Conservation (phyloP, 2,329 filamentous ascomycete genomes). For the Apiospora marii region DNA sequence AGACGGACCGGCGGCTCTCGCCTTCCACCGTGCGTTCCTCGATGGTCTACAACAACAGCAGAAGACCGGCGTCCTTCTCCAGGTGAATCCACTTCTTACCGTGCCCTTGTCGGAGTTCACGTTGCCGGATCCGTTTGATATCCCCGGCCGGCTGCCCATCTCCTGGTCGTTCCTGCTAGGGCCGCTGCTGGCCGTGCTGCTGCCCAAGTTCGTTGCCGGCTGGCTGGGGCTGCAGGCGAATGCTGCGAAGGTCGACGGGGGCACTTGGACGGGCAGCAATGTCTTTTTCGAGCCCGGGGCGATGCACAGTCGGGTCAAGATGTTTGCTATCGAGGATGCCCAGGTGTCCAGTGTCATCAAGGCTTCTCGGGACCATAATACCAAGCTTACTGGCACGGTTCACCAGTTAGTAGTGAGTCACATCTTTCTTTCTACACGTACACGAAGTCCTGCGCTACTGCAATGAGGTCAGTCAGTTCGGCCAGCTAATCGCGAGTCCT, state of each 20-base stretch:
- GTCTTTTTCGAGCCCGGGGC: slow-evolving; percentile 38
- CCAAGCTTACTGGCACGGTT: slow-evolving; percentile 51
- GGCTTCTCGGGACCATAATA: slow-evolving; percentile 41
- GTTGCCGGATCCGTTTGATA: slow-evolving; percentile 48
- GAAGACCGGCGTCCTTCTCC: neutral
- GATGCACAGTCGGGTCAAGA: slow-evolving; percentile 41
- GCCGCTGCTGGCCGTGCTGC: slow-evolving; percentile 46
- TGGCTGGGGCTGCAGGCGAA: slow-evolving; percentile 44
- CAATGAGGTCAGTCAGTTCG: neutral
- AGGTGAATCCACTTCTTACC: slow-evolving; percentile 14
- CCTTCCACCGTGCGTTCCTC: slow-evolving; percentile 52
- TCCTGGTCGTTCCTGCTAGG: slow-evolving; percentile 53
- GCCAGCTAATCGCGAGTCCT: neutral
- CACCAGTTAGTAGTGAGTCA: slow-evolving; percentile 44
- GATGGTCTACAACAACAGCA: slow-evolving; percentile 29
- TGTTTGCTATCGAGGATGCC: slow-evolving; percentile 41
- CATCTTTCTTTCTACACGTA: too few species aligned
- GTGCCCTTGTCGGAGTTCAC: slow-evolving; percentile 29
- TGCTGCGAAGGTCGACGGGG: slow-evolving; percentile 36
- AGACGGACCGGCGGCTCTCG: slow-evolving; percentile 51
- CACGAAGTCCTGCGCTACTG: too few species aligned
- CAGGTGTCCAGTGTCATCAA: slow-evolving; percentile 40
- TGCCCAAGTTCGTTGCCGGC: slow-evolving; percentile 45
- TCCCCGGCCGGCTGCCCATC: slow-evolving; percentile 47
- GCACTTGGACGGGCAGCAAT: slow-evolving; percentile 44